phyloP scores from a whole-genome alignment of 352 stramenopile species.

The Globisporangium solare region DNA sequence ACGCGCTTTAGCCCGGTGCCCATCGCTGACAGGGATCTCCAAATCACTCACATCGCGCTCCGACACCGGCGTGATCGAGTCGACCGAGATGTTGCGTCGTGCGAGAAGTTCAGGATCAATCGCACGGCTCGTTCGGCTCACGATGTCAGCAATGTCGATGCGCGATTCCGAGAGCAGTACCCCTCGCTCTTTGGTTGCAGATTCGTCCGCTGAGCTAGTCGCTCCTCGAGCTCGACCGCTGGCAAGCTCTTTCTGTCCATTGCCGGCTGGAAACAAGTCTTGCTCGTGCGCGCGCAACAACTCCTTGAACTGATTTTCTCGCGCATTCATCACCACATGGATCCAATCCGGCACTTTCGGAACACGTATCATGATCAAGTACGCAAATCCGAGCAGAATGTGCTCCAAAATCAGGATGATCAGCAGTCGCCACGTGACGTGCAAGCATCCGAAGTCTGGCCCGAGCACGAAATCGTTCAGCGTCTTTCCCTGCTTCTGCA shows the following conservation, averaged over 20 bases:
- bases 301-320: constrained; percentile 65
- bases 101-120: constrained; percentile 9
- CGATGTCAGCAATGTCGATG: constrained; percentile 15
- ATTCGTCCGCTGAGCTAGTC: constrained; percentile 2
- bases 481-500: constrained; percentile 60
- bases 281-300: constrained; percentile 45
- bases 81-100: constrained; percentile 28
- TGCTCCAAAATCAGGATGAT: constrained; percentile 61
- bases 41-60: constrained; percentile 20
- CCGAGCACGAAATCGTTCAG: constrained; percentile 63
- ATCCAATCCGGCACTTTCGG: constrained; percentile 52
- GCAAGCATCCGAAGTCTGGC: constrained; percentile 58
- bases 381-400: constrained; percentile 44
- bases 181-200: constrained; percentile 9
- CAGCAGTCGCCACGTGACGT: constrained; percentile 49
- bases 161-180: constrained; percentile 27
- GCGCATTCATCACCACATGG: constrained; percentile 40
- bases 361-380: constrained; percentile 48
- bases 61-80: constrained; percentile 44
- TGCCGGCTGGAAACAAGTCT: constrained; percentile 31
- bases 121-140: constrained; percentile 10
- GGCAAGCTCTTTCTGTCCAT: neutral
- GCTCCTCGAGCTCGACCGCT: neutral
- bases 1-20: constrained; percentile 47
- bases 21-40: constrained; percentile 46